phyloP scores from a whole-genome alignment of 306 rosid genomes.

The Erythrophleum fordii region DNA sequence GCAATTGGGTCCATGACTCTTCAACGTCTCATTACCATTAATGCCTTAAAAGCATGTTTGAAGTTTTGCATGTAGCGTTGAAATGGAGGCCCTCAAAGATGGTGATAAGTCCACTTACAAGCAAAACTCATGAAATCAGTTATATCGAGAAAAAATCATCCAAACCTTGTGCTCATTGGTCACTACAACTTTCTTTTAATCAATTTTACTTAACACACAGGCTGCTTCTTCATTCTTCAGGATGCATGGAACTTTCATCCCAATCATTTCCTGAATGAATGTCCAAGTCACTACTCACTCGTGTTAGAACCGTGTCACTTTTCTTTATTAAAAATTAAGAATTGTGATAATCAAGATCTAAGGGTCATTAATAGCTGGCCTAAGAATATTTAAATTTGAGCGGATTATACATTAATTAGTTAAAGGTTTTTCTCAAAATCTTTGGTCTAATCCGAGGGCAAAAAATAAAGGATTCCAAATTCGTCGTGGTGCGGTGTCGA shows the following conservation, averaged over 20 bases:
- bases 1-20: background rate
- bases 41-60: conserved; percentile 14
- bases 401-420: background rate
- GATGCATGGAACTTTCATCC: too few species aligned
- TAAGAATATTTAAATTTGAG: background rate
- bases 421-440: background rate
- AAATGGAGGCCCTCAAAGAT: conserved; percentile 2
- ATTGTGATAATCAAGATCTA: too few species aligned
- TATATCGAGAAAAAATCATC: background rate
- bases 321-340: too few species aligned
- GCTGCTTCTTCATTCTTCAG: background rate
- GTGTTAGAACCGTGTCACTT: too few species aligned
- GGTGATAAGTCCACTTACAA: background rate
- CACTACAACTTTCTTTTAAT: background rate
- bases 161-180: background rate
- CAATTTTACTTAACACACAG: too few species aligned
- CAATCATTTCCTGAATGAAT: background rate
- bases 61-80: conserved; percentile 9
- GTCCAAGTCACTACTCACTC: too few species aligned
- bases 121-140: conserved; percentile 31
- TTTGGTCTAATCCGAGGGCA: background rate
- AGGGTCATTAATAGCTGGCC: background rate
- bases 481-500: background rate
- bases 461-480: background rate
- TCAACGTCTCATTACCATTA: background rate